phyloP scores from a whole-genome alignment of 2,329 filamentous ascomycete genomes.

The Diaporthe citri region DNA sequence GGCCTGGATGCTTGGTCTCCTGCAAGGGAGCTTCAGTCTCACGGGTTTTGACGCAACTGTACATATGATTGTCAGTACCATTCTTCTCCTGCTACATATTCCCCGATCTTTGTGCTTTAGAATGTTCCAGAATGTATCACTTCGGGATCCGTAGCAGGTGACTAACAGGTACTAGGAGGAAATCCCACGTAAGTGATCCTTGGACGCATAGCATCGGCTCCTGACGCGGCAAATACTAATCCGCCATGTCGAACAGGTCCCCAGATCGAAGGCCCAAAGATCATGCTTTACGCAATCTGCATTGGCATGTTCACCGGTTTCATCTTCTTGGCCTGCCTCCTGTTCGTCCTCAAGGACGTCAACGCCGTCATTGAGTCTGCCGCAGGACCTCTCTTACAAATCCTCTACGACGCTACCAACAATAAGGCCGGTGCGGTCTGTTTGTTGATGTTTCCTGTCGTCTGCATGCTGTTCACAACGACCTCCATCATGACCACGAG shows the following conservation, averaged over 20 bases:
- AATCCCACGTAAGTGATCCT: conserved; percentile 56
- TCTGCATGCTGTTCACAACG: conserved; percentile 74
- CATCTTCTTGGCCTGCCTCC: conserved; percentile 62
- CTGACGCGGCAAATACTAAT: not conserved
- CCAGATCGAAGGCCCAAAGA: conserved; percentile 70
- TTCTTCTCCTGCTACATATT: too few relatives aligned
- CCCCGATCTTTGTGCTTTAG: too few relatives aligned
- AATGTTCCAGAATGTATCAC: too few relatives aligned
- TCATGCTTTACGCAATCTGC: conserved; percentile 74
- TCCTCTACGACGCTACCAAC: conserved; percentile 70
- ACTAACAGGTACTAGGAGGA: too few relatives aligned
- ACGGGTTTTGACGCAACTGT: conserved; percentile 67
- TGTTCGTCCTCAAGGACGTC: conserved; percentile 73
- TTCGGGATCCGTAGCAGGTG: too few relatives aligned
- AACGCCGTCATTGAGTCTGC: conserved; percentile 59
- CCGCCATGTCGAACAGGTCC: conserved; percentile 50
- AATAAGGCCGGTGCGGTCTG: conserved; percentile 73
- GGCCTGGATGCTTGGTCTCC: conserved; percentile 66
- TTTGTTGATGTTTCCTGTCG: conserved; percentile 74
- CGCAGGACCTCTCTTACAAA: conserved; percentile 50
- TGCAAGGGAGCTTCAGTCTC: conserved; percentile 64
- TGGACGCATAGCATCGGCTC: not conserved
- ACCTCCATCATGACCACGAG: conserved; percentile 76
- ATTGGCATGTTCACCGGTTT: conserved; percentile 74
- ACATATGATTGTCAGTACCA: too few relatives aligned